Evolutionary conservation across 257 asterid genomes (phyloP), one percentile per base, ranked within the genome.

Genomic region (Nicotiana otophora): DNA sequence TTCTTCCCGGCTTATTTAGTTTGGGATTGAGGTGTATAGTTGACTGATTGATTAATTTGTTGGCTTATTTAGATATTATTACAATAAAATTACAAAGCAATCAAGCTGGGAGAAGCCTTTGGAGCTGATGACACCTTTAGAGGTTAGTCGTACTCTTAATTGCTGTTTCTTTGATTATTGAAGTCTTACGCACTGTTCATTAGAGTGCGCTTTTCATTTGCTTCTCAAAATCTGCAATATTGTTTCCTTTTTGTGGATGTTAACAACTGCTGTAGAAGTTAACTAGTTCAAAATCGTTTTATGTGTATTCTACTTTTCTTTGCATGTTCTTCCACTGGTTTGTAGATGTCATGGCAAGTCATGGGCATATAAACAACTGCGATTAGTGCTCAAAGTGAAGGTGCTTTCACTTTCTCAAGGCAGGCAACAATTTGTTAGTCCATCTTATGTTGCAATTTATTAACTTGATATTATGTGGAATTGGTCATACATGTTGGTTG

Each of bases 101-200:
- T 96, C 99, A 58, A 92, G 95, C 88, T 96, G 99, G 99, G 99
- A 96, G 86, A 96, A 96, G 92, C 99, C 99, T 86, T 63, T 85
- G 64, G 99, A 96, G 86, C 86, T 96, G 92, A 92, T 96, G 98
- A 93, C 98, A 67, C 94, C 98, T 67, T 78, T 91, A 66, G 99
- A 96, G 99, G 99, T 94, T 92, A 87, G 92, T 86, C 84, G 84
- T 82, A 82, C 75, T 81, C 79, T 81, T 66, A 81, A 76, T 30
- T 85, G 66, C 78, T 83, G 79, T n/a, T 69, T 62, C 69, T 77
- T 63, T 57, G 83, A 42, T 83, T 83, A 57, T 68, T 65, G 51
- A 81, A 48, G 80, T 81, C 46, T 57, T 17, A 66, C 68, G 78
- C 77, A 42, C 75, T 81, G 7, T 23, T 70, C 54, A 28, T 75